These are phyloP conservation scores for Lichenothelia convexa DNA, from an alignment of 495 filamentous ascomycete genomes.

Conservation along the genomic window DNA sequence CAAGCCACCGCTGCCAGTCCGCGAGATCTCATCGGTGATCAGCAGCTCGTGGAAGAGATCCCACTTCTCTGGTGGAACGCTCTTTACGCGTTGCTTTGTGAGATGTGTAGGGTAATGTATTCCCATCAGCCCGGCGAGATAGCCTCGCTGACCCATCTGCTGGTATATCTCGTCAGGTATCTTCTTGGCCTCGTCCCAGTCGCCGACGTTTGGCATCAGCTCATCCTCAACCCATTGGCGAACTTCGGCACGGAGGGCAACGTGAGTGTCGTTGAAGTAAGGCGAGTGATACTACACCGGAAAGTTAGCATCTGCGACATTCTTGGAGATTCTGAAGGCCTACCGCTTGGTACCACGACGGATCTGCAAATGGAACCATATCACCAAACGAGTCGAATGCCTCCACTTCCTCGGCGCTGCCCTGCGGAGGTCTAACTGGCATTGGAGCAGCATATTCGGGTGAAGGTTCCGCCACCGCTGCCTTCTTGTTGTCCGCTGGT, in stretches of 20 bases:
- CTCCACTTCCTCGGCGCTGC: constrained; percentile 36
- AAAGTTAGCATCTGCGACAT: constrained; percentile 6
- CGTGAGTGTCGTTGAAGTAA: constrained; percentile 88
- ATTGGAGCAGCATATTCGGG: constrained; percentile 26
- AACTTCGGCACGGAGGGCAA: constrained; percentile 71
- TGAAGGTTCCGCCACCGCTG: constrained; percentile 26
- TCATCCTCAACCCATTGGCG: constrained; percentile 80
- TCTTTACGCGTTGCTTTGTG: constrained; percentile 48
- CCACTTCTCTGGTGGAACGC: constrained; percentile 77
- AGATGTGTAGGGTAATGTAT: constrained; percentile 59
- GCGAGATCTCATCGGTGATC: constrained; percentile 82
- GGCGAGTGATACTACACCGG: constrained; percentile 67
- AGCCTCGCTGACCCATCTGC: constrained; percentile 83
- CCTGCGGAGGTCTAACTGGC: constrained; percentile 26
- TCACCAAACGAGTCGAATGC: constrained; percentile 70
- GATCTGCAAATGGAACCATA: constrained; percentile 81
- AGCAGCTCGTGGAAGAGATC: constrained; percentile 96
- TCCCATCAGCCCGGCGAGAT: constrained; percentile 77
- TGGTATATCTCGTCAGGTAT: constrained; percentile 82
- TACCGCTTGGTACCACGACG: constrained; percentile 91
- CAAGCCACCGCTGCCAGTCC: constrained; percentile 73
- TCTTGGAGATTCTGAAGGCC: constrained; percentile 16
- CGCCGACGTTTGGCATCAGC: constrained; percentile 78
- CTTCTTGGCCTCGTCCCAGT: constrained; percentile 91
- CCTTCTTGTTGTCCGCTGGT: constrained; percentile 30